Evolutionary conservation across 2,329 filamentous ascomycete genomes (phyloP), one percentile per base, ranked within the genome.

Genomic region (Diaporthe velutina): DNA sequence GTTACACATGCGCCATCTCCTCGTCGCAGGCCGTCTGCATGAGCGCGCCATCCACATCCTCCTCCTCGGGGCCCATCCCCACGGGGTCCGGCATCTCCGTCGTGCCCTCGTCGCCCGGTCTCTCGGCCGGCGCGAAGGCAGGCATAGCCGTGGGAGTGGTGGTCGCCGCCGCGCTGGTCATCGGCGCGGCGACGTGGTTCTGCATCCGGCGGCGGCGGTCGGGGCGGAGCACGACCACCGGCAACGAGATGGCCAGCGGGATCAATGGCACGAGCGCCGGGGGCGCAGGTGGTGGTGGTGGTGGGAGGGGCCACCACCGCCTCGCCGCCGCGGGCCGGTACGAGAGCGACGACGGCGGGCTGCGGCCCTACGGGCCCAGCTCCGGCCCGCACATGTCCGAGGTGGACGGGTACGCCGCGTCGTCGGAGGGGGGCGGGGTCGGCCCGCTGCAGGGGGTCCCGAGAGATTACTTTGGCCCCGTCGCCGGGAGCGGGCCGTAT

Each of bases 111-210:
- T 25, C 57, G 3, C 70, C 57, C 35, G 74, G 73, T 3, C 79
- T 90, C 8, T 87, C 87, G 1, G 80, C 84, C 1, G 89, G 87
- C 0, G 89, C 88, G 3, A 90, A 88, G 78, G 89, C 88, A 0
- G 90, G 90, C 3, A 88, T 92, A n/a, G 89, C 87, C 8, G 83
- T 88, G 0, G 90, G 89, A 25, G 85, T 88, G 4, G 84, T 87
- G 1, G 79, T 88, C 0, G 87, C 83, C 38, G 84, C 82, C 1
- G 82, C 84, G 4, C 58, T 85, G 8, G 54, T 89, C 19, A 81
- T 89, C 50, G 88, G 84, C 4, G 79, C 78, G 4, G 75, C 86
- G 22, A 83, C 85, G 0, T 91, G 87, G 86, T 83, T 88, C 74
- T 89, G 86, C 74, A 73, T 90, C 38, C 80, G 83, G 40, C 84